phyloP scores from a whole-genome alignment of 2,329 filamentous ascomycete genomes.

The Diaporthe helianthi region DNA sequence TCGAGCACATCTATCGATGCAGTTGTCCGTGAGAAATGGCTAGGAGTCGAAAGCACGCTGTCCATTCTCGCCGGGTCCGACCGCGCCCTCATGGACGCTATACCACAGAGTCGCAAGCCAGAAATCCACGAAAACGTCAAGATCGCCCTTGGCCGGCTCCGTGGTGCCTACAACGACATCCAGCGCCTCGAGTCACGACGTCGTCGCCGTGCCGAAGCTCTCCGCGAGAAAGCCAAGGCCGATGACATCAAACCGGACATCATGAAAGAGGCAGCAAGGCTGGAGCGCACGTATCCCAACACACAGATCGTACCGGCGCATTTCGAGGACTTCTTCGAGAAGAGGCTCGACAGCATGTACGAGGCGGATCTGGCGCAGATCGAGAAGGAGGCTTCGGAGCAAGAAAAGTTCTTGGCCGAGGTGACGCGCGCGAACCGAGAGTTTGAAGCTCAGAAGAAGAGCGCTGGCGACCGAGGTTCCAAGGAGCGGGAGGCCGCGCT shows the following conservation, averaged over 20 bases:
- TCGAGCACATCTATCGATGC: conserved; percentile 62
- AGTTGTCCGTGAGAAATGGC: conserved; percentile 78
- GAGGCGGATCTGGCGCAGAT: conserved; percentile 78
- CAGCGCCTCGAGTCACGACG: conserved; percentile 82
- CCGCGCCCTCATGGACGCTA: conserved; percentile 82
- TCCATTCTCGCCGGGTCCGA: conserved; percentile 80
- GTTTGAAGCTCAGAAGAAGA: conserved; percentile 75
- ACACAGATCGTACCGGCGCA: conserved; percentile 86
- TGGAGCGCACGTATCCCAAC: conserved; percentile 86
- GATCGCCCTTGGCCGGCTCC: conserved; percentile 76
- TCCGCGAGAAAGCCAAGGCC: conserved; percentile 79
- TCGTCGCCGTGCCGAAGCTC: conserved; percentile 77
- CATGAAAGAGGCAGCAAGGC: conserved; percentile 78
- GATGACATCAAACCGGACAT: conserved; percentile 92
- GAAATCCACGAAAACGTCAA: conserved; percentile 83
- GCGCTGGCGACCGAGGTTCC: conserved; percentile 67
- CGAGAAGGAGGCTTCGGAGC: conserved; percentile 75
- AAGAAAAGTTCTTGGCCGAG: conserved; percentile 73
- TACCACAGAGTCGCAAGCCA: conserved; percentile 82
- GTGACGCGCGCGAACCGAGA: conserved; percentile 78
- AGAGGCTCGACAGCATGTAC: conserved; percentile 77
- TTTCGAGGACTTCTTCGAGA: conserved; percentile 91
- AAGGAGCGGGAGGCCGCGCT: conserved; percentile 83
- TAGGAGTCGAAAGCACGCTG: conserved; percentile 76
- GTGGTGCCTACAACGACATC: conserved; percentile 84